phyloP scores from a whole-genome alignment of 1,139 yeast species.

The Magnusiomyces fungicola region DNA sequence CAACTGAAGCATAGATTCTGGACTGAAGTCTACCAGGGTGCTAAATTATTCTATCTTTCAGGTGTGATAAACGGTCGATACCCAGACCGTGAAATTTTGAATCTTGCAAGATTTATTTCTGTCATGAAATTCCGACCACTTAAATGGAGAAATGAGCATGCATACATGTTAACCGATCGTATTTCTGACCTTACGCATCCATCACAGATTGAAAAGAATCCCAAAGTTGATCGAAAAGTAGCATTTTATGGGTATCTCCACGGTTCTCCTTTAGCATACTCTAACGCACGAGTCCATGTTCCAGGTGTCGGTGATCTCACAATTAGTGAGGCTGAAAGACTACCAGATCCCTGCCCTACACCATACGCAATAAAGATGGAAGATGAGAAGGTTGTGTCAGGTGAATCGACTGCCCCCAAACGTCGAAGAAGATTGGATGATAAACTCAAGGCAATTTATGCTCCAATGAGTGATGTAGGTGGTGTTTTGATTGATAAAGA shows the following conservation, averaged over 20 bases:
- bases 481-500: slow-evolving; percentile 96
- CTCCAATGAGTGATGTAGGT: slow-evolving; percentile 99
- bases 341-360: slow-evolving; percentile 99
- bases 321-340: slow-evolving; percentile 68
- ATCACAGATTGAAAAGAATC: slow-evolving; percentile 62
- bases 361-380: slow-evolving; percentile 83
- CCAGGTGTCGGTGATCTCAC: slow-evolving; percentile 93
- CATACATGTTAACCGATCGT: slow-evolving; percentile 85
- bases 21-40: slow-evolving; percentile 99
- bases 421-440: slow-evolving; percentile 91
- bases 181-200: slow-evolving; percentile 96
- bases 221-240: slow-evolving; percentile 79
- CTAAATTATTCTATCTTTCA: slow-evolving; percentile 85
- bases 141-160: slow-evolving; percentile 98
- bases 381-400: slow-evolving; percentile 71
- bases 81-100: slow-evolving; percentile 92
- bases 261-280: slow-evolving; percentile 76
- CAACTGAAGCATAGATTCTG: slow-evolving; percentile 90
- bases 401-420: slow-evolving; percentile 45
- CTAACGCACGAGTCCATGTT: slow-evolving; percentile 78
- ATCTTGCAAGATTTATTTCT: slow-evolving; percentile 84
- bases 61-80: slow-evolving; percentile 97
- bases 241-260: slow-evolving; percentile 92
- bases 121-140: slow-evolving; percentile 98
- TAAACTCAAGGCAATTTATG: slow-evolving; percentile 87